A percentile compares a stretch with the other conserved stretches of the same genome.
Evolutionary conservation across 768 basidiomycete species (phyloP).

Genomic region (Xerocomellus chrysenteron): DNA sequence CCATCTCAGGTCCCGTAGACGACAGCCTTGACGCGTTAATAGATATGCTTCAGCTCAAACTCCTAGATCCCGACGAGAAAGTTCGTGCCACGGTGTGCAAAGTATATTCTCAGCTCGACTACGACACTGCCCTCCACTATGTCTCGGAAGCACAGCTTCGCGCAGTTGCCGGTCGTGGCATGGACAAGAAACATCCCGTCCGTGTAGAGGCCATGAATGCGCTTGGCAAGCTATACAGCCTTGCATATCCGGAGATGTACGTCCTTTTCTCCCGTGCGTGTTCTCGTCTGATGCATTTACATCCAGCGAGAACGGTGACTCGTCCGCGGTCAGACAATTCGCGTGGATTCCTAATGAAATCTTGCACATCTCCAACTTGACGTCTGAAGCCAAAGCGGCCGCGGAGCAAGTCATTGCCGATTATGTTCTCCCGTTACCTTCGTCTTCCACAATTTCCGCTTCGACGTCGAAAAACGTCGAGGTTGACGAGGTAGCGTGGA

Average conservation of each 20-base stretch:
- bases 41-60: constrained; percentile 64
- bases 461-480: constrained; percentile 49
- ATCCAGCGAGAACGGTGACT: constrained; percentile 75
- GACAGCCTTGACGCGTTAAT: constrained; percentile 3
- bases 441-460: constrained; percentile 34
- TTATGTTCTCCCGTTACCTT: constrained; percentile 81
- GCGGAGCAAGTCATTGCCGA: constrained; percentile 70
- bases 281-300: not conserved
- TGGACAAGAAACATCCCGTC: constrained; percentile 80
- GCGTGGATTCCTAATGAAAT: constrained; percentile 89
- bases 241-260: constrained; percentile 90
- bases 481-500: constrained; percentile 81
- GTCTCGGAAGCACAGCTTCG: constrained; percentile 63
- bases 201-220: constrained; percentile 75
- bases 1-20: not conserved
- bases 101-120: constrained; percentile 81
- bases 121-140: constrained; percentile 85
- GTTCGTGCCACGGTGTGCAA: constrained; percentile 84
- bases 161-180: constrained; percentile 64
- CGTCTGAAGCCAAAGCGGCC: constrained; percentile 57
- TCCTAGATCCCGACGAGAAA: constrained; percentile 88
- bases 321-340: constrained; percentile 73
- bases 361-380: constrained; percentile 52
- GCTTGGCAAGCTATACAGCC: constrained; percentile 73
- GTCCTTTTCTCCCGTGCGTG: constrained; percentile 25